These are phyloP conservation scores for Alloteropsis semialata DNA, from an alignment of 176 grass and related monocot species.

Conservation along the genomic window DNA sequence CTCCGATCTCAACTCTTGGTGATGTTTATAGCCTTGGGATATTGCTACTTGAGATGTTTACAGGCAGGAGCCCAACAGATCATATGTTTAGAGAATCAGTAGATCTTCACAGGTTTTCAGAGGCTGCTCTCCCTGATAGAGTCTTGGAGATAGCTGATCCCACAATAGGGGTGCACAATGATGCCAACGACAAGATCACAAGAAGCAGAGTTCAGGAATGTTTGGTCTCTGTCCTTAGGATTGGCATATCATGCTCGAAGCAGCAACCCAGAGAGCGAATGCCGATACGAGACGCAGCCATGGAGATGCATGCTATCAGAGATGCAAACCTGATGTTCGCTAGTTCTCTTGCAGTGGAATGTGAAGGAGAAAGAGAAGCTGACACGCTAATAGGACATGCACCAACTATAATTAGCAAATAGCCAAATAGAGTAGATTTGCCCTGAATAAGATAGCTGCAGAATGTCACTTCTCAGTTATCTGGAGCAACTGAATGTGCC, in stretches of 20 bases:
- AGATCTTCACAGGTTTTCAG: neutral
- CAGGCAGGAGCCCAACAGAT: neutral
- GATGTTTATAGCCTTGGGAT: constrained; percentile 11
- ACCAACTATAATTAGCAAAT: neutral
- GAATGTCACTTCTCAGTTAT: too few relatives aligned
- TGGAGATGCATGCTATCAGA: neutral
- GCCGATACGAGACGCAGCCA: neutral
- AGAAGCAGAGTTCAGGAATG: neutral
- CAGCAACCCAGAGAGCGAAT: neutral
- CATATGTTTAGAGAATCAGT: neutral
- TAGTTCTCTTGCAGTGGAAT: neutral
- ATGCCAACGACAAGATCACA: neutral
- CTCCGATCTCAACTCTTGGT: constrained; percentile 9
- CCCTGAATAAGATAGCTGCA: too few relatives aligned
- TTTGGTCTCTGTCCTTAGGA: neutral
- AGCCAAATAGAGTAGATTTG: neutral
- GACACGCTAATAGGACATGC: neutral
- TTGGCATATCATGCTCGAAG: constrained; percentile 1
- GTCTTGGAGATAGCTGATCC: neutral
- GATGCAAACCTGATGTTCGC: neutral
- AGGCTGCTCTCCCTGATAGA: neutral
- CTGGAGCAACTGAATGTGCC: too few relatives aligned
- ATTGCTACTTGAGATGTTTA: constrained; percentile 6
- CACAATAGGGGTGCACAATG: neutral
- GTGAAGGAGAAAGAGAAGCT: neutral